Conservation (phyloP, 345 rosid genomes). For the Murraya koenigii region DNA sequence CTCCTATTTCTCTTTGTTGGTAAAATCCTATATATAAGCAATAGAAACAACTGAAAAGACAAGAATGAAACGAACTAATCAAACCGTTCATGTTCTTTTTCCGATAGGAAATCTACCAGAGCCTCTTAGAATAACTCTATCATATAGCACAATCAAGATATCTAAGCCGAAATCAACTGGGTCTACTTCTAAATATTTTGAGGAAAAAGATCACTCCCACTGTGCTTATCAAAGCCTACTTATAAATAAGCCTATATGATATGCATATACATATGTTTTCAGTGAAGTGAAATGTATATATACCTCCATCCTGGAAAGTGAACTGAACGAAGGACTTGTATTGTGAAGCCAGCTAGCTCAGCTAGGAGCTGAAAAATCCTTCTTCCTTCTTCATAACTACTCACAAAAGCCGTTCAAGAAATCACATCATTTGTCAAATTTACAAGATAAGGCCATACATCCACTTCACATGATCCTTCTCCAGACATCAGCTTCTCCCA, state of each 20-base stretch:
- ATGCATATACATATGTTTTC: not conserved
- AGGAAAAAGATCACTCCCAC: too few species aligned
- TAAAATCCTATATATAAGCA: conserved; percentile 30
- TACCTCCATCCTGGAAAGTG: conserved; percentile 37
- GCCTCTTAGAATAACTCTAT: too few species aligned
- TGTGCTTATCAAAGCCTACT: too few species aligned
- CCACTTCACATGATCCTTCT: conserved; percentile 27
- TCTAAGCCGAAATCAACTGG: too few species aligned
- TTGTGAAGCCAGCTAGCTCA: conserved; percentile 21
- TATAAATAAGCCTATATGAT: too few species aligned
- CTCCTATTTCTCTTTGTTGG: conserved; percentile 29
- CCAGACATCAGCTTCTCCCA: conserved; percentile 27
- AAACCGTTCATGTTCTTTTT: too few species aligned
- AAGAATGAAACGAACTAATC: too few species aligned
- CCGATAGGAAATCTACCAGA: too few species aligned
- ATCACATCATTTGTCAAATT: conserved; percentile 35
- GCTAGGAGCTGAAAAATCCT: conserved; percentile 31
- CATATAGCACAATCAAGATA: too few species aligned
- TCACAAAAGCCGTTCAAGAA: conserved; percentile 37
- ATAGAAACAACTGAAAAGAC: not conserved
- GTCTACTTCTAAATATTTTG: too few species aligned
- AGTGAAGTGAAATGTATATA: not conserved
- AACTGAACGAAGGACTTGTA: conserved; percentile 7
- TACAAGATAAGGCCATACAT: not conserved
- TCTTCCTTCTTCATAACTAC: conserved; percentile 37